Evolutionary conservation across 257 asterid genomes (phyloP).

Genomic region (Salvia miltiorrhiza): DNA sequence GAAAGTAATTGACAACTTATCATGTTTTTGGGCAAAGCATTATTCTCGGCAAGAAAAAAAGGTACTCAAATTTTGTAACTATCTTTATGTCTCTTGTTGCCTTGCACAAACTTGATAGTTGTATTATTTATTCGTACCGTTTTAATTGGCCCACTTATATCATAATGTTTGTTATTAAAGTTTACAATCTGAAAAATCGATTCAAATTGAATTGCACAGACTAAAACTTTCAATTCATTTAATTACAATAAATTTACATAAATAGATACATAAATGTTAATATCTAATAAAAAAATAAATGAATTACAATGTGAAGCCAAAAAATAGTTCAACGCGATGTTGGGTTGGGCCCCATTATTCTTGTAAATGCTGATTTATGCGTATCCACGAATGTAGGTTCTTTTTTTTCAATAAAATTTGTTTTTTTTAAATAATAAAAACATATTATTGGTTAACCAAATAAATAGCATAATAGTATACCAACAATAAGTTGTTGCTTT

Average conservation of each 20-base stretch:
- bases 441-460: too few species aligned
- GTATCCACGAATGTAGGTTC: too few species aligned
- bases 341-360: too few species aligned
- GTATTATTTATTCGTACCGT: not conserved
- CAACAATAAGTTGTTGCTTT: too few species aligned
- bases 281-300: not conserved
- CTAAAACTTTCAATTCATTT: not conserved
- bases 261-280: not conserved
- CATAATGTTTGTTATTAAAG: not conserved
- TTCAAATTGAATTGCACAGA: not conserved
- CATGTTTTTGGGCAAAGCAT: not conserved
- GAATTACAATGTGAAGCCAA: not conserved
- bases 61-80: not conserved
- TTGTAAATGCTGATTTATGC: not conserved
- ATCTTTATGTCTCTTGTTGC: conserved; percentile 1
- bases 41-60: not conserved
- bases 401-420: too few species aligned
- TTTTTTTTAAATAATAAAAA: too few species aligned
- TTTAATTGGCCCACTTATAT: not conserved
- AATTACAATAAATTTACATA: not conserved
- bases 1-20: not conserved
- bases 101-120: not conserved
- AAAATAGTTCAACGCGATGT: too few species aligned
- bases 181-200: not conserved
- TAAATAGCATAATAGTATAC: too few species aligned